Evolutionary conservation across 2,329 filamentous ascomycete species (phyloP).

Genomic region (Penicillium sp.): DNA sequence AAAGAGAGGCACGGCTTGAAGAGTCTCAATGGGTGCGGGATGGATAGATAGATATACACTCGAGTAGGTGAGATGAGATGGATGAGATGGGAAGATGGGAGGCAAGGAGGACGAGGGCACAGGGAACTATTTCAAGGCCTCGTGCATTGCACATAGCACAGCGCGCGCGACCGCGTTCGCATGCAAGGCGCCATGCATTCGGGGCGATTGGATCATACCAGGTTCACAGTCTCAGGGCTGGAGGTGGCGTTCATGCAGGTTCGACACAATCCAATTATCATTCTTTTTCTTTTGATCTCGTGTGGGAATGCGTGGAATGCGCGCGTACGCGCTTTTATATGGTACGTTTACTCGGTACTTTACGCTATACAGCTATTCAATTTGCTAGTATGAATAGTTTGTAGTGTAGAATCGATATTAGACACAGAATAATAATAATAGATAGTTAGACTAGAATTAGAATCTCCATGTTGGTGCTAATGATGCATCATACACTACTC

Average conservation of each 20-base stretch:
- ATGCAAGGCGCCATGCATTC: slow-evolving; percentile 15
- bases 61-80: neutral
- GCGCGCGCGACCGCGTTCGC: slow-evolving; percentile 19
- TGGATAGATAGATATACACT: neutral
- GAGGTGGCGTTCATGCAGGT: slow-evolving; percentile 11
- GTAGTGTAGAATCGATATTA: neutral
- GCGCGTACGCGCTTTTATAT: neutral
- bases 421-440: neutral
- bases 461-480: neutral
- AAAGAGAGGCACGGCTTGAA: slow-evolving; percentile 1
- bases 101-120: slow-evolving; percentile 11
- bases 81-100: slow-evolving; percentile 1
- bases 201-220: slow-evolving; percentile 11
- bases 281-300: neutral
- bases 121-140: slow-evolving; percentile 20
- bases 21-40: neutral
- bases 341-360: neutral
- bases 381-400: no score
- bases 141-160: slow-evolving; percentile 6
- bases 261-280: slow-evolving; percentile 8
- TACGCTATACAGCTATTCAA: neutral
- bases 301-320: neutral
- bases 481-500: neutral
- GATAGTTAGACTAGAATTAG: neutral
- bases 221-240: neutral